A percentile compares a stretch with the other conserved stretches of the same genome.
phyloP scores from a whole-genome alignment of 768 basidiomycete genomes.

The Leccinum obscurum region DNA sequence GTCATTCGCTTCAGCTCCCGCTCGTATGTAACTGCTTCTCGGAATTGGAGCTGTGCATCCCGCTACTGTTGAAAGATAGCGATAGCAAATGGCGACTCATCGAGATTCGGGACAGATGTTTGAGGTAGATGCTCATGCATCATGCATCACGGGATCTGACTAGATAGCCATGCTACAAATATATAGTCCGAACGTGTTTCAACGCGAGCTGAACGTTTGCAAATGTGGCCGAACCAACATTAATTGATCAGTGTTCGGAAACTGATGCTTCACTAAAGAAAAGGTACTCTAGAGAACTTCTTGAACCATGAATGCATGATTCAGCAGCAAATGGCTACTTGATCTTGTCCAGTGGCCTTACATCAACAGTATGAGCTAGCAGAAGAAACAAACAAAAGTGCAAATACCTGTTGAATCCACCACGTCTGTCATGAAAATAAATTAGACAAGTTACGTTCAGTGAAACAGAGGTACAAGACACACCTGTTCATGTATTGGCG shows the following conservation, averaged over 20 bases:
- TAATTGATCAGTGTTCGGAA: background rate
- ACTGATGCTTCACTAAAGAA: background rate
- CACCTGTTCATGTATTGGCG: slow-evolving; percentile 98
- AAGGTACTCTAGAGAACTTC: background rate
- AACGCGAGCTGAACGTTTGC: background rate
- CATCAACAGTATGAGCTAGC: slow-evolving; percentile 20
- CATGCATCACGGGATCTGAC: background rate
- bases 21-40: no score
- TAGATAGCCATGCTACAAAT: background rate
- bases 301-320: background rate
- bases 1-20: no score
- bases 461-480: slow-evolving; percentile 16
- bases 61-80: background rate
- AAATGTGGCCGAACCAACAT: background rate
- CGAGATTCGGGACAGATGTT: background rate
- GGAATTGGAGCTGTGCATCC: no score
- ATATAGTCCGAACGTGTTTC: background rate
- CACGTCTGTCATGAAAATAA: slow-evolving; percentile 50
- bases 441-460: slow-evolving; percentile 16
- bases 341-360: slow-evolving; percentile 92
- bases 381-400: background rate
- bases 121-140: background rate
- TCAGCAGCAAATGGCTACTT: slow-evolving; percentile 48
- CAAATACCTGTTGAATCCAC: slow-evolving; percentile 77
- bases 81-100: background rate